A percentile compares a stretch with the other conserved stretches of the same genome.
Conservation (phyloP, 140 eudicot species). For the Oenanthe javanica region DNA sequence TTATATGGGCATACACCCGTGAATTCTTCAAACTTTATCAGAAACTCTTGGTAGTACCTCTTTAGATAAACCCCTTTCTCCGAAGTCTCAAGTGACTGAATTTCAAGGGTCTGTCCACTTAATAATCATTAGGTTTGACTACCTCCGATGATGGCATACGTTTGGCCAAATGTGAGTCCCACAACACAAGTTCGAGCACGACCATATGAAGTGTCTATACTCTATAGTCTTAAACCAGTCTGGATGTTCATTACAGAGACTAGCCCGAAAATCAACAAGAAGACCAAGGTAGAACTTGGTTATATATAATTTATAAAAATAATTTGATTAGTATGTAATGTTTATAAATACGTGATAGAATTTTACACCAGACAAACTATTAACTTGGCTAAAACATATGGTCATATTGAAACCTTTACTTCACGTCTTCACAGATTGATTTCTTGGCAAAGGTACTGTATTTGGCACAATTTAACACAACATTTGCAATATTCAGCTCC, state of each 20-base stretch:
- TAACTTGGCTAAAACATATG: no score
- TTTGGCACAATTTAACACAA: background rate
- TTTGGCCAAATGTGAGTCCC: slow-evolving; percentile 50
- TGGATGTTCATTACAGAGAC: slow-evolving; percentile 67
- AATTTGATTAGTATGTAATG: no score
- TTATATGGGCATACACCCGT: slow-evolving; percentile 71
- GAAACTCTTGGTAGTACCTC: slow-evolving; percentile 50
- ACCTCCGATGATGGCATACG: slow-evolving; percentile 37
- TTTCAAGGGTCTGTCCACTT: slow-evolving; percentile 82
- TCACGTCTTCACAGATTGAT: background rate
- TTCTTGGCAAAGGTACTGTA: background rate
- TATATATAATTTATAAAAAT: no score
- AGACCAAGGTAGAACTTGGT: slow-evolving; percentile 46
- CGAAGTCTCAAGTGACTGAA: slow-evolving; percentile 73
- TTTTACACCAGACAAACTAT: no score
- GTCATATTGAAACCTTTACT: no score
- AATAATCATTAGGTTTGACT: slow-evolving; percentile 31
- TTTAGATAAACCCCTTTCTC: slow-evolving; percentile 61
- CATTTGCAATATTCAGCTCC: background rate
- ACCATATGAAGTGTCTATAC: slow-evolving; percentile 78
- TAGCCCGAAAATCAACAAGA: slow-evolving; percentile 62
- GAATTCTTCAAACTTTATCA: slow-evolving; percentile 52
- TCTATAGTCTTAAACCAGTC: slow-evolving; percentile 41
- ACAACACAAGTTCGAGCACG: slow-evolving; percentile 82
- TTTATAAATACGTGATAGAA: no score